Base-by-base conservation (phyloP, 2,329 filamentous ascomycete genomes). In the Epichloe uncinata region DNA sequence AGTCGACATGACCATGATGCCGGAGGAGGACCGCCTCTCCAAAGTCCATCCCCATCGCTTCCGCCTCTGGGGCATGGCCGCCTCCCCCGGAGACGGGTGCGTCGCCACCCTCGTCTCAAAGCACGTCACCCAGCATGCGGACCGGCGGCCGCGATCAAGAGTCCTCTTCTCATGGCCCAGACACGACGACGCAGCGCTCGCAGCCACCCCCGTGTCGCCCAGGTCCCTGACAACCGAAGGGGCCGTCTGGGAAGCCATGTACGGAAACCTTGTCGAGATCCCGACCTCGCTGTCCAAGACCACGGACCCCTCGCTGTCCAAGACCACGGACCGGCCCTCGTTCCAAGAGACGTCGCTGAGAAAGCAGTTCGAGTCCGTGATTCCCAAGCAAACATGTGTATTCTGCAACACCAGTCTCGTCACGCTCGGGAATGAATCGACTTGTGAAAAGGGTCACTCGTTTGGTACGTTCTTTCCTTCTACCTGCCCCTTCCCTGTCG, bases 181-280 rank as follows among this genome's bases (percentile, higher is more conserved):
- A 15, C 55, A 50, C 1, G 49, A 47, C 33, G 45, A 46, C 5
- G 50, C 55, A 5, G 33, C 30, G 0, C 45, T 50, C 7, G 15
- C 38, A 11, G 3, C 15, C 13, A 34, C 20, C 37, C 15, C 34
- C 15, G 16, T 43, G 38, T 49, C 49, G 26, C 3, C 8, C 8
- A 30, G 56, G 52, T 57, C 54, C 2, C 61, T 75, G 18, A 74
- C 73, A n/a, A 77, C 76, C 2, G 78, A 81, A 59, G 77, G 70
- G 0, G 64, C 65, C 37, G 66, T 75, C 42, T 80, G 77, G 71
- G 73, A 79, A 53, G 78, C 73, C 70, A 76, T 80, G 72, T 80
- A 81, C 56, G 76, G 74, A 16, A 64, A 64, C n/a, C 73, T 73
- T 0, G 63, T 67, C 0, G 64, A 68, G 2, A 71, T 78, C 2